A percentile compares a stretch with the other conserved stretches of the same genome.
These are phyloP conservation scores for Centella asiatica DNA, from an alignment of 129 eudicot species.

Conservation along the genomic window DNA sequence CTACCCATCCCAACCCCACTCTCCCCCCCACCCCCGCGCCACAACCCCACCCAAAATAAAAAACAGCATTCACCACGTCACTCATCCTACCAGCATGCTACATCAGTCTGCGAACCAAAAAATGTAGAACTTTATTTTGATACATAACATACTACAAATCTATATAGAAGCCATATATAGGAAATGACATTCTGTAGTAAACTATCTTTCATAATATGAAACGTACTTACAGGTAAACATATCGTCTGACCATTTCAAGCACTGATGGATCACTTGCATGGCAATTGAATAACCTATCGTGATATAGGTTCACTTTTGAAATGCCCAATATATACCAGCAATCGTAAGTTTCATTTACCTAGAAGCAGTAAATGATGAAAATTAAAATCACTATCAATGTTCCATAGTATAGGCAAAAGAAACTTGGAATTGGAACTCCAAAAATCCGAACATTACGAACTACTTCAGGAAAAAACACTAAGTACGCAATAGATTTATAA, in stretches of 20 bases:
- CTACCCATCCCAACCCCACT: no score
- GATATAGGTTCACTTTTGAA: constrained; percentile 67
- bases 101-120: no score
- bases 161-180: neutral
- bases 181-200: neutral
- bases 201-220: neutral
- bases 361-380: neutral
- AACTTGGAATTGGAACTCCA: neutral
- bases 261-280: constrained; percentile 65
- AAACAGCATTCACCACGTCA: no score
- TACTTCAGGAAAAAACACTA: neutral
- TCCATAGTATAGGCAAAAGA: neutral
- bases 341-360: constrained; percentile 91
- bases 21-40: no score
- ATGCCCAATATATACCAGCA: constrained; percentile 90
- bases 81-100: no score
- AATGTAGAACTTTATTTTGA: no score
- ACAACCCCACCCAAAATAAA: no score
- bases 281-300: constrained; percentile 63
- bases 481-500: neutral
- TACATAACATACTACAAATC: no score
- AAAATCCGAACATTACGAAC: neutral
- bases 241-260: constrained; percentile 69
- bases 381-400: neutral
- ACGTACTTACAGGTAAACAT: constrained; percentile 67